These are phyloP conservation scores for Rubus idaeus DNA, from an alignment of 306 rosid genomes.

Conservation along the genomic window DNA sequence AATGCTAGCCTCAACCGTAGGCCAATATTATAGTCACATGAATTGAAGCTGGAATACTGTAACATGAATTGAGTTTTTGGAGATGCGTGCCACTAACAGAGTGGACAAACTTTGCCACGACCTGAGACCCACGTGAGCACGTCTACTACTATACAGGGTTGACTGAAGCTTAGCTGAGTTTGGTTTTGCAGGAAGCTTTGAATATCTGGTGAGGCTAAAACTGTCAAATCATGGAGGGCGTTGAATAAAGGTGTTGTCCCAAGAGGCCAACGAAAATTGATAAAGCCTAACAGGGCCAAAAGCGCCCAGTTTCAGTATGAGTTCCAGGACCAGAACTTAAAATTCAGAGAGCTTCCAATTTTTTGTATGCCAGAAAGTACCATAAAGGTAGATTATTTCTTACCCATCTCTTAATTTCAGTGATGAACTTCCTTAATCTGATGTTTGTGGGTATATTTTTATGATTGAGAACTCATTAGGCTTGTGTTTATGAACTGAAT, in stretches of 20 bases:
- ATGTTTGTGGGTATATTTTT: not conserved
- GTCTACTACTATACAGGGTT: not conserved
- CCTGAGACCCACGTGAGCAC: not conserved
- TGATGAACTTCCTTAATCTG: not conserved
- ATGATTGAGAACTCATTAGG: not conserved
- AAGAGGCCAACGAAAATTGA: not conserved
- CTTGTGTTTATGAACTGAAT: not conserved
- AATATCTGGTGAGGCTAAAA: slow-evolving; percentile 3
- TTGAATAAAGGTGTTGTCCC: not conserved
- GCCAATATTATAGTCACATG: no score
- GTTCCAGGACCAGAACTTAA: not conserved
- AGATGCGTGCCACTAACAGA: no score
- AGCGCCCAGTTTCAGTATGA: not conserved
- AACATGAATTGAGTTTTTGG: not conserved
- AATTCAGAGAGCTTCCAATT: not conserved
- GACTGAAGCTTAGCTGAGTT: not conserved
- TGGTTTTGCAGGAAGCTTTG: not conserved
- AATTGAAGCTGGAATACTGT: no score
- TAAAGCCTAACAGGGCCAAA: not conserved
- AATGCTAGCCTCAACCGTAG: no score
- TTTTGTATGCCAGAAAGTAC: not conserved
- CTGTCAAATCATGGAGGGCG: not conserved
- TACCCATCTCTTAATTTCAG: not conserved
- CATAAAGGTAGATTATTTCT: not conserved
- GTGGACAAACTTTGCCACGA: not conserved